Evolutionary conservation across 164 flowering plant species (phyloP), one percentile per base, ranked within the genome.

Genomic region (Pachysandra terminalis): DNA sequence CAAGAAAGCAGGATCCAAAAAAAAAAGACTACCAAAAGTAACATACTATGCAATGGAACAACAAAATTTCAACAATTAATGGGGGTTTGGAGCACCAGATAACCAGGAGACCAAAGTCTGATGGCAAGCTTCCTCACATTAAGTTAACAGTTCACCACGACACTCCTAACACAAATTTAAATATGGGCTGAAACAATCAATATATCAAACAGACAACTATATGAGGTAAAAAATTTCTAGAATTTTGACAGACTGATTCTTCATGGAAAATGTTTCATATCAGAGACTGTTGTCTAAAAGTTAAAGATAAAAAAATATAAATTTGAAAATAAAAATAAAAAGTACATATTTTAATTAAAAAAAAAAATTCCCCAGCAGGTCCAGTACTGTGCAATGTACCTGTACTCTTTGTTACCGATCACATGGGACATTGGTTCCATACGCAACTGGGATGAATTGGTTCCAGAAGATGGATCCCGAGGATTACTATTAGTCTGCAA

Each of bases 361-460:
- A 7, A 5, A 45, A 10, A 5, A 45, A 15, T 13, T 45, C 17
- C 14, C 51, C 4, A 45, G 40, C 25, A 19, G 24, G 52, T 35
- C 15, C 37, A 10, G n/a, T 13, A 63, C 9, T 13, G 35, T 21
- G 6, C 10, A 9, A 19, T 21, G 12, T 84, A 89, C 97, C 97
- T 86, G 79, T 81, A 89, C 27, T 89, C 95, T 74, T 89, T 91
- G 73, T 68, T 84, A 40, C 79, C 76, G 10, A 86, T 81, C 63
- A 91, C 93, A 72, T 77, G 89, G 17, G 89, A 71, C 56, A 76
- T 74, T 59, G 86, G 72, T 52, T 89, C 90, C 81, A 85, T 74
- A 69, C 83, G 85, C 80, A 83, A 78, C 56, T 76, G 85, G 40
- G 90, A 69, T 56, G 74, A 72, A 67, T 77, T 84, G 73, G 74